Conservation (phyloP, 352 stramenopile genomes). For the Phytophthora pistaciae region DNA sequence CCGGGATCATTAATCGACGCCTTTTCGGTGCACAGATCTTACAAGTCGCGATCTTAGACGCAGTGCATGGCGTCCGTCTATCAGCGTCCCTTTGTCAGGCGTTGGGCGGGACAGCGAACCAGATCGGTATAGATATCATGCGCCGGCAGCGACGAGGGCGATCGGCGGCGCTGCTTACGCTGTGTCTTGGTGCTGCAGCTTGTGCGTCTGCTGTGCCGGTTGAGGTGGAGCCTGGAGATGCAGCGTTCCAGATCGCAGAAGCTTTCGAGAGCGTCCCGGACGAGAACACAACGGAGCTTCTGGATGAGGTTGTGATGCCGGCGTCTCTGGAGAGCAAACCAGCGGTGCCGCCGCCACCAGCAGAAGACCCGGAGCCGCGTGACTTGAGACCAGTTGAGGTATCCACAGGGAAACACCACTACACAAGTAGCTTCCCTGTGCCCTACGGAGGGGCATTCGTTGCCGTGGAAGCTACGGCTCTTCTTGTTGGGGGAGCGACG, state of each 20-base stretch:
- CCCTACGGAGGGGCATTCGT: conserved; percentile 33
- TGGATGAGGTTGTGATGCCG: conserved; percentile 30
- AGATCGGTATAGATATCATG: conserved; percentile 24
- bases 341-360: neutral
- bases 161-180: neutral
- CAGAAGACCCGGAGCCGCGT: conserved; percentile 5
- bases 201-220: neutral
- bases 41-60: conserved; percentile 17
- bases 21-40: conserved; percentile 29
- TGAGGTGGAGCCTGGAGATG: neutral
- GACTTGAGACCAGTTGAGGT: conserved; percentile 12
- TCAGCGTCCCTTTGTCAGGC: neutral
- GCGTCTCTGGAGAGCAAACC: conserved; percentile 19
- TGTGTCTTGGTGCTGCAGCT: conserved; percentile 10
- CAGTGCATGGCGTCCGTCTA: conserved; percentile 14
- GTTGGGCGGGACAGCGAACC: neutral
- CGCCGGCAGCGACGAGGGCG: conserved; percentile 8
- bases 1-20: neutral
- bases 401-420: conserved; percentile 1
- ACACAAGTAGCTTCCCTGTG: neutral
- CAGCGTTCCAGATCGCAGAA: conserved; percentile 16
- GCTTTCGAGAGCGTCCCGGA: conserved; percentile 20
- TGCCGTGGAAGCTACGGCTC: conserved; percentile 36
- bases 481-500: conserved; percentile 40
- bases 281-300: conserved; percentile 25